Percentiles rank a stretch among this genome's conserved stretches.
phyloP scores from a whole-genome alignment of 2,329 filamentous ascomycete genomes.

The Fusarium veterinarium region DNA sequence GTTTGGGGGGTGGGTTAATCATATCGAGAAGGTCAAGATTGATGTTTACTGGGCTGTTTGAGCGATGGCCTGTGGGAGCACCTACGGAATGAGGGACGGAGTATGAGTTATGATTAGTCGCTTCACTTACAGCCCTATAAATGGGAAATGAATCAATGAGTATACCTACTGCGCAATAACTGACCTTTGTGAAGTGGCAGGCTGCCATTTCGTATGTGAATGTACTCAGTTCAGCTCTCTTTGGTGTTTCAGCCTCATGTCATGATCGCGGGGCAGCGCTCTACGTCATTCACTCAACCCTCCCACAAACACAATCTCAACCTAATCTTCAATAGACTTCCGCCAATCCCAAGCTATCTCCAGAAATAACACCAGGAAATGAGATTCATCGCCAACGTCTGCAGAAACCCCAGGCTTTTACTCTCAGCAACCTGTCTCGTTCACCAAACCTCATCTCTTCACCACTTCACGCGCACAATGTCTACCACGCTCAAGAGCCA shows the following conservation, averaged over 20 bases:
- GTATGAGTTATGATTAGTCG: conserved; percentile 5
- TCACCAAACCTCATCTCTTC: neutral
- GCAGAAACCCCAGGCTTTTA: conserved; percentile 6
- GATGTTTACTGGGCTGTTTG: conserved; percentile 69
- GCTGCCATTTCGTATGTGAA: neutral
- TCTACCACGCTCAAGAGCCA: conserved; percentile 41
- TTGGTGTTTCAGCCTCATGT: neutral
- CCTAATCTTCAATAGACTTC: neutral
- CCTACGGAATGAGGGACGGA: neutral
- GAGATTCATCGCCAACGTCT: conserved; percentile 8
- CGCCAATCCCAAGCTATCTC: neutral
- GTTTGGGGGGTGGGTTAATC: conserved; percentile 66
- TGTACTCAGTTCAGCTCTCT: neutral
- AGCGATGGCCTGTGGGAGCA: neutral
- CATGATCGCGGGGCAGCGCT: neutral
- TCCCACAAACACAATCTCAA: neutral
- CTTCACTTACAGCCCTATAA: neutral
- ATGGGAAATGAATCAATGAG: neutral
- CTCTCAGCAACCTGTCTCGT: conserved; percentile 2
- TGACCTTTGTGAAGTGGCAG: neutral
- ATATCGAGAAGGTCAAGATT: conserved; percentile 61
- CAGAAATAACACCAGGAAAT: conserved; percentile 10
- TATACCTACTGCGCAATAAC: neutral
- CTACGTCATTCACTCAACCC: conserved; percentile 18
- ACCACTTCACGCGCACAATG: conserved; percentile 28